A percentile compares a stretch with the other conserved stretches of the same genome.
phyloP scores from a whole-genome alignment of 352 stramenopile genomes.

The Plasmopara muralis region DNA sequence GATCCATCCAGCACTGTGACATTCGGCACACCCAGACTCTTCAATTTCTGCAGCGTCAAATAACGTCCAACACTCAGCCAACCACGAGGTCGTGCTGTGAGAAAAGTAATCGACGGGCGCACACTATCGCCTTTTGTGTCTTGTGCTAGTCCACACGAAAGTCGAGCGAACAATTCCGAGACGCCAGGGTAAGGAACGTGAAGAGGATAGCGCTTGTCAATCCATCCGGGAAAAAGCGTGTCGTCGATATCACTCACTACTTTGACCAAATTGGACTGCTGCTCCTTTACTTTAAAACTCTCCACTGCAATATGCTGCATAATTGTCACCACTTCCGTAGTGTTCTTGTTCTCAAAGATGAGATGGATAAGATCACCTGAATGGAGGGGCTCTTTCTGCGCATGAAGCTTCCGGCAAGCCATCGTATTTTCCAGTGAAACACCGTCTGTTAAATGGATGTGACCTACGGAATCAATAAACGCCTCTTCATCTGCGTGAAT shows the following conservation, averaged over 20 bases:
- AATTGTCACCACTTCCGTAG: conserved; percentile 71
- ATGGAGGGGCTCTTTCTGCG: conserved; percentile 39
- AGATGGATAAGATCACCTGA: conserved; percentile 72
- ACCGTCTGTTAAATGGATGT: conserved; percentile 21
- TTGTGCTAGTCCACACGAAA: conserved; percentile 45
- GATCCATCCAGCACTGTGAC: conserved; percentile 76
- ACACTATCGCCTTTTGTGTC: conserved; percentile 26
- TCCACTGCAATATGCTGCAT: conserved; percentile 83
- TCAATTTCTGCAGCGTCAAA: conserved; percentile 71
- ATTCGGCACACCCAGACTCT: conserved; percentile 66
- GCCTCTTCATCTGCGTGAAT: conserved; percentile 63
- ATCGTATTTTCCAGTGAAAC: conserved; percentile 10
- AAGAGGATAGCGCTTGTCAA: conserved; percentile 67
- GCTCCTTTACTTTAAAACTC: conserved; percentile 54
- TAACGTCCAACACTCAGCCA: conserved; percentile 77
- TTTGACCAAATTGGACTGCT: conserved; percentile 61
- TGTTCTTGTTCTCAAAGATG: conserved; percentile 70
- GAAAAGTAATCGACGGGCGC: conserved; percentile 66
- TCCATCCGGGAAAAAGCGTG: conserved; percentile 72
- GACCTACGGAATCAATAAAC: conserved; percentile 28
- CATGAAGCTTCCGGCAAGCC: conserved; percentile 5
- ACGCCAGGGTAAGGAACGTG: conserved; percentile 76
- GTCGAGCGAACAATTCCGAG: conserved; percentile 56
- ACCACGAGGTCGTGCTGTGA: conserved; percentile 69
- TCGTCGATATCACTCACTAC: conserved; percentile 86